Conservation (phyloP, 2,329 filamentous ascomycete species). For the Cucurbitaria berberidis region DNA sequence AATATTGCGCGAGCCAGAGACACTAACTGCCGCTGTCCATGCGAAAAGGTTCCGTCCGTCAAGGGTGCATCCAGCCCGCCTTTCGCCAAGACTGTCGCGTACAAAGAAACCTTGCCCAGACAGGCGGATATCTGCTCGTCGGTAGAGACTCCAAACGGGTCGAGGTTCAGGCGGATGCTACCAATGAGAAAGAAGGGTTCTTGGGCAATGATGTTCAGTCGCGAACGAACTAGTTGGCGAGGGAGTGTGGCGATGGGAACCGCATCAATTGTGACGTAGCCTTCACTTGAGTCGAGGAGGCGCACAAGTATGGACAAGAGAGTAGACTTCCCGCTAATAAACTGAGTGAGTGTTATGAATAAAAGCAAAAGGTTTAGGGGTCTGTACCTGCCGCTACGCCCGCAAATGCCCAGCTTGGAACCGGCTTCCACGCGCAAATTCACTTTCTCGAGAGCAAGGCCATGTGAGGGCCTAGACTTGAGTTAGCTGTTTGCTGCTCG, state of each 20-base stretch:
- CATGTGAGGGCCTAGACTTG: no score
- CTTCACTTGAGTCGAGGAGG: neutral
- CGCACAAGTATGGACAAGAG: no score
- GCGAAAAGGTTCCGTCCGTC: constrained; percentile 6
- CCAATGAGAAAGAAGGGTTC: constrained; percentile 56
- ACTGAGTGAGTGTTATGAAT: constrained; percentile 17
- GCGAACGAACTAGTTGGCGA: constrained; percentile 14
- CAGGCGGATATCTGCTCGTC: constrained; percentile 46
- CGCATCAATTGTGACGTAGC: constrained; percentile 11
- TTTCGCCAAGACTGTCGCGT: constrained; percentile 35
- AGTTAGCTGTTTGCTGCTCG: no score
- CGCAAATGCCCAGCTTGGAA: constrained; percentile 56
- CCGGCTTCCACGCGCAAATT: constrained; percentile 53
- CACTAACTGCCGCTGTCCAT: constrained; percentile 67
- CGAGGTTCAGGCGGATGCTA: constrained; percentile 54
- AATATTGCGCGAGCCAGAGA: constrained; percentile 65
- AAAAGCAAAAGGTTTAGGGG: constrained; percentile 12
- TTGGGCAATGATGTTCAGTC: constrained; percentile 55
- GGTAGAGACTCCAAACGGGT: constrained; percentile 45
- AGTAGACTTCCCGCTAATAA: neutral
- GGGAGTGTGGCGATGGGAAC: constrained; percentile 9
- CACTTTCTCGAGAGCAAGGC: constrained; percentile 31
- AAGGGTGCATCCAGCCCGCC: constrained; percentile 16
- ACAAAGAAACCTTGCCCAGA: constrained; percentile 53
- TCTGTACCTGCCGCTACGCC: constrained; percentile 56